These are phyloP conservation scores for Leucosporidium scottii DNA, from an alignment of 768 basidiomycete genomes.

Conservation along the genomic window DNA sequence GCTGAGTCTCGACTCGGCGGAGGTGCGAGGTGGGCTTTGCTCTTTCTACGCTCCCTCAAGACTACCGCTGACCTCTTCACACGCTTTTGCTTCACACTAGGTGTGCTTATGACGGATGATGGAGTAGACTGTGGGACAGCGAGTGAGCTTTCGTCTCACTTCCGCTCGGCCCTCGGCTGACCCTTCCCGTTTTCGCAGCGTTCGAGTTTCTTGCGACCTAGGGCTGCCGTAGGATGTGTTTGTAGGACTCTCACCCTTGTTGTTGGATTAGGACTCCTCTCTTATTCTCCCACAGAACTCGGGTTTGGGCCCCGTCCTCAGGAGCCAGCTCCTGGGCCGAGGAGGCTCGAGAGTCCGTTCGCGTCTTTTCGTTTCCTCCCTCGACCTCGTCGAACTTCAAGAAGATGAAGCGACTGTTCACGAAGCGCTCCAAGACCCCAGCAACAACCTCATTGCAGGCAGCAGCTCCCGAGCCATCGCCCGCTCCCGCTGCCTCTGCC, in stretches of 20 bases:
- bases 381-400: neutral
- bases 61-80: neutral
- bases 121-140: slow-evolving; percentile 28
- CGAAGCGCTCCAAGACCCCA: neutral
- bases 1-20: slow-evolving; percentile 26
- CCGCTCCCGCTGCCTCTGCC: too few relatives aligned
- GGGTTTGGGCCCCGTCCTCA: neutral
- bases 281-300: too few relatives aligned
- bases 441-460: neutral
- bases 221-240: too few relatives aligned
- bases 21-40: slow-evolving; percentile 15
- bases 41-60: neutral
- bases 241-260: too few relatives aligned
- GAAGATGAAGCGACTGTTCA: neutral
- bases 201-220: neutral
- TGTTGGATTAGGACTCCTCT: too few relatives aligned
- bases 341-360: neutral
- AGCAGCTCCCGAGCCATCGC: too few relatives aligned
- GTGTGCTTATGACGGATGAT: slow-evolving; percentile 31
- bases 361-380: neutral
- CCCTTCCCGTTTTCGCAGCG: neutral
- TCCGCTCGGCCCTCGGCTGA: neutral
- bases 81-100: neutral
- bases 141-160: neutral
- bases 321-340: neutral